A percentile compares a stretch with the other conserved stretches of the same genome.
Evolutionary conservation across 768 basidiomycete species (phyloP).

Genomic region (Termitomyces eurrhizus): DNA sequence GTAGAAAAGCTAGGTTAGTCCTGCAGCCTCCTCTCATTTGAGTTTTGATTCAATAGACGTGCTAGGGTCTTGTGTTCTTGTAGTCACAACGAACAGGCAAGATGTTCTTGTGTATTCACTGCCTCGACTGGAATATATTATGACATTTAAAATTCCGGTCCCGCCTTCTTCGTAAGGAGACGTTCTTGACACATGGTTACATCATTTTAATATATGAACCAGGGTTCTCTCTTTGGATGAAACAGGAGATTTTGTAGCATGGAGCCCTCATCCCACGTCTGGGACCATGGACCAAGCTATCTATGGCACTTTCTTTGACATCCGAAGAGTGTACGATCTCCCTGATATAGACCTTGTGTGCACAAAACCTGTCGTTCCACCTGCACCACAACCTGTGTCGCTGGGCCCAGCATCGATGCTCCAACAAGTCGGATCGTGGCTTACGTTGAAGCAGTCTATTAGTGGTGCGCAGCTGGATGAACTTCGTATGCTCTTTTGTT

Average conservation of each 20-base stretch:
- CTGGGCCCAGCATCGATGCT: conserved; percentile 53
- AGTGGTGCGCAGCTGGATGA: conserved; percentile 59
- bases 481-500: conserved; percentile 39
- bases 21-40: background rate
- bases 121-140: conserved; percentile 55
- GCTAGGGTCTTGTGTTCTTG: conserved; percentile 48
- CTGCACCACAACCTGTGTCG: conserved; percentile 60
- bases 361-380: conserved; percentile 39
- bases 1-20: conserved; percentile 59
- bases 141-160: conserved; percentile 37
- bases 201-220: background rate
- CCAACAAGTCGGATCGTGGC: conserved; percentile 41
- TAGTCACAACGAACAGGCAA: conserved; percentile 49
- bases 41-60: background rate
- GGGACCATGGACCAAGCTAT: conserved; percentile 33
- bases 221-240: conserved; percentile 21
- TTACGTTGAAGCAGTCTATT: conserved; percentile 45
- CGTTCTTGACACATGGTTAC: background rate
- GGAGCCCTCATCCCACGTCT: conserved; percentile 29
- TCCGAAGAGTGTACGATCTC: conserved; percentile 43
- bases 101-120: conserved; percentile 57
- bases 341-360: conserved; percentile 51
- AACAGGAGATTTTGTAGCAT: conserved; percentile 51
- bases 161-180: conserved; percentile 29
- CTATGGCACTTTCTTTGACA: conserved; percentile 59